A percentile compares a stretch with the other conserved stretches of the same genome.
phyloP scores from a whole-genome alignment of 805 yeast genomes.

The Blastobotrys mokoenaii region DNA sequence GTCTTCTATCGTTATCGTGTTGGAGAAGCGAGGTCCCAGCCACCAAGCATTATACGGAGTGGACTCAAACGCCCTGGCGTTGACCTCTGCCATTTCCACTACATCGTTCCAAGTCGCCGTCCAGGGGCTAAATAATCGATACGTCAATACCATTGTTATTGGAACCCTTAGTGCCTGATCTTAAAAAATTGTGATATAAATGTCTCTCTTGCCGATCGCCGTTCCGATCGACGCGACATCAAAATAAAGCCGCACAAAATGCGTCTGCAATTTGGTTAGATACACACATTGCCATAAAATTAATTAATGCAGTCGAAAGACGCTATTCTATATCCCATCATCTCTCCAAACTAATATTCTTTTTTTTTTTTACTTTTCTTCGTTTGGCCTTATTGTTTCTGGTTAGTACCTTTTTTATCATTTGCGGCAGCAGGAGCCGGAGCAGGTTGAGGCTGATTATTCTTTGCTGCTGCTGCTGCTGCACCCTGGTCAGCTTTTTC shows the following conservation, averaged over 20 bases:
- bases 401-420: not conserved
- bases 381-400: not conserved
- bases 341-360: not conserved
- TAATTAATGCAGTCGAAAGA: too few relatives aligned
- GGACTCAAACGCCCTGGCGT: not conserved
- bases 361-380: not conserved
- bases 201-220: not conserved
- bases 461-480: not conserved
- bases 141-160: not conserved
- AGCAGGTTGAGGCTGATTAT: conserved; percentile 1
- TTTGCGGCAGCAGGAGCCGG: not conserved
- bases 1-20: not conserved
- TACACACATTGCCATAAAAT: too few relatives aligned
- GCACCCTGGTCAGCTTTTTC: not conserved
- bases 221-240: not conserved
- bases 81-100: not conserved
- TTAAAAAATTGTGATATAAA: not conserved
- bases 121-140: not conserved
- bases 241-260: too few relatives aligned
- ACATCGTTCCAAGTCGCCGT: not conserved
- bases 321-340: not conserved
- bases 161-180: too few relatives aligned
- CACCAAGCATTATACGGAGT: not conserved
- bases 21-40: not conserved
- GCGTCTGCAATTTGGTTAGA: too few relatives aligned